phyloP scores from a whole-genome alignment of 108 stramenopile genomes.

The Cyclotella cryptica region DNA sequence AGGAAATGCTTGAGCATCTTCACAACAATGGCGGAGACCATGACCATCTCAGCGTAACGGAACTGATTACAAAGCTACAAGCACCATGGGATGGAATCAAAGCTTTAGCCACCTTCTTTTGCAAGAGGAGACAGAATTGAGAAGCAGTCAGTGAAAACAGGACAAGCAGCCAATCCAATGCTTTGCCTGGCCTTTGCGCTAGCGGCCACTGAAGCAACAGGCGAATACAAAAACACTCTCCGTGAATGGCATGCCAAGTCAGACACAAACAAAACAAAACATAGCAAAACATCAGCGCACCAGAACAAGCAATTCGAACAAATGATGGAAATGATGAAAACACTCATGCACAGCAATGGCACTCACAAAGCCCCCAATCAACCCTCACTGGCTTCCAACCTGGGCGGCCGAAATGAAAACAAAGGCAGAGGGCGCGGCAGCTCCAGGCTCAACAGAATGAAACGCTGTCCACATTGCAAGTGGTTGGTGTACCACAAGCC shows the following conservation, averaged over 20 bases:
- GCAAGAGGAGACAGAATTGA: slow-evolving; percentile 8
- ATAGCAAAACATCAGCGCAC: no score
- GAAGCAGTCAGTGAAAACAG: neutral
- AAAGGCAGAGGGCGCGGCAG: no score
- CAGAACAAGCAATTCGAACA: neutral
- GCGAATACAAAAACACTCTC: neutral
- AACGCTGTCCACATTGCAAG: no score
- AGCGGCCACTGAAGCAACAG: neutral
- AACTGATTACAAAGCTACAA: neutral
- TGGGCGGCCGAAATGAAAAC: no score
- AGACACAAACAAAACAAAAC: no score
- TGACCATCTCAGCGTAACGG: no score
- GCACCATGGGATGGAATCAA: neutral
- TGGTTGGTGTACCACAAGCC: no score
- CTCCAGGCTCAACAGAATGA: no score
- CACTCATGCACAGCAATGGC: neutral
- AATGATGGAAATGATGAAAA: neutral
- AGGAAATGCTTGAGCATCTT: neutral
- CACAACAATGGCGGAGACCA: no score
- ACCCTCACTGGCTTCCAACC: no score
- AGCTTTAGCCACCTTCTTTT: no score
- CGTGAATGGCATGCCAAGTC: slow-evolving; percentile 4
- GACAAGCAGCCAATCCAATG: slow-evolving; percentile 1
- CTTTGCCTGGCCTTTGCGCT: neutral
- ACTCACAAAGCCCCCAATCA: no score